Percentiles rank a stretch among this genome's conserved stretches.
These are phyloP conservation scores for Fusarium sublunatum DNA, from an alignment of 2,329 filamentous ascomycete species.

Conservation along the genomic window DNA sequence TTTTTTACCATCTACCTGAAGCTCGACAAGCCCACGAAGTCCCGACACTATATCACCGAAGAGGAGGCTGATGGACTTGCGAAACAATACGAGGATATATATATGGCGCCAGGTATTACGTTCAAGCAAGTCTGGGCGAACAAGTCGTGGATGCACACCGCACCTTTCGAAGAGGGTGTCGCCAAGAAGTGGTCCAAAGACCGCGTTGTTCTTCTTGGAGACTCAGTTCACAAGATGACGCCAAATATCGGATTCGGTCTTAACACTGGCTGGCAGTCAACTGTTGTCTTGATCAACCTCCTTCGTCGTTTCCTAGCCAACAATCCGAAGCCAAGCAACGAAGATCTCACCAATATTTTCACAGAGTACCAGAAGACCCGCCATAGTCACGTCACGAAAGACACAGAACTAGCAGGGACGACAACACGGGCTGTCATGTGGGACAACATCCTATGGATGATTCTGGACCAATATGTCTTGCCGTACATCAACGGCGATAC, in stretches of 20 bases:
- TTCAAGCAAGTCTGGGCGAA: constrained; percentile 23
- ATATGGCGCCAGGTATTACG: constrained; percentile 4
- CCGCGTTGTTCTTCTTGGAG: constrained; percentile 31
- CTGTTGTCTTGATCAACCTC: constrained; percentile 21
- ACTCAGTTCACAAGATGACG: constrained; percentile 37
- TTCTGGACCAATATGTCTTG: constrained; percentile 26
- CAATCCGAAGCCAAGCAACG: not conserved
- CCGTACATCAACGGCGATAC: constrained; percentile 31
- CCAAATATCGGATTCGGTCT: constrained; percentile 35
- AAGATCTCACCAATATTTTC: constrained; percentile 6
- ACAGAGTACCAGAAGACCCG: constrained; percentile 11
- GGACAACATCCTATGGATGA: constrained; percentile 26
- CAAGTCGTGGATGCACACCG: constrained; percentile 18
- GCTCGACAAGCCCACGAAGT: not conserved
- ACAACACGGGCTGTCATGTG: constrained; percentile 26
- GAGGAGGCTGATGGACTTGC: constrained; percentile 18
- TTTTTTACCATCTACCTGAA: constrained; percentile 30
- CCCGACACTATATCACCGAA: not conserved
- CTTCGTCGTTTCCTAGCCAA: constrained; percentile 9
- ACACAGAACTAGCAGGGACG: constrained; percentile 21
- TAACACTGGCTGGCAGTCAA: constrained; percentile 37
- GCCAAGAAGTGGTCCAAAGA: constrained; percentile 31
- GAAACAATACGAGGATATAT: constrained; percentile 1
- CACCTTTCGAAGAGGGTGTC: constrained; percentile 29
- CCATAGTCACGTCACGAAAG: constrained; percentile 7